These are phyloP conservation scores for Annulohypoxylon nitens DNA, from an alignment of 495 filamentous ascomycete species.

Conservation along the genomic window DNA sequence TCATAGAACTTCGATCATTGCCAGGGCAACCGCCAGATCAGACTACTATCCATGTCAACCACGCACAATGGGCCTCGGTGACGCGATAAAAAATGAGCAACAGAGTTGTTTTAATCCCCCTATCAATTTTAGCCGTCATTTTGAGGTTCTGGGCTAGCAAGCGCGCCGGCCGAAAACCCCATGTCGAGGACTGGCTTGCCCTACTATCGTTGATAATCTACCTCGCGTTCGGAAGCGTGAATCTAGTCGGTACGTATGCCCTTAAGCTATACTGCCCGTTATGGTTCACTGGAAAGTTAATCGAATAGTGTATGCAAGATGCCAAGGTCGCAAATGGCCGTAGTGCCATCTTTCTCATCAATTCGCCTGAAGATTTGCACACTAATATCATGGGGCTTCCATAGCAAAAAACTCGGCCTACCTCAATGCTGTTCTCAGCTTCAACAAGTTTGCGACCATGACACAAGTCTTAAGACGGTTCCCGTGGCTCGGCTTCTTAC, in stretches of 20 bases:
- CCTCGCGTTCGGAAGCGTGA: not conserved
- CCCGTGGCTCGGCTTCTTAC: constrained; percentile 2
- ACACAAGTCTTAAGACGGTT: constrained; percentile 4
- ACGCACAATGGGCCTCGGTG: not conserved
- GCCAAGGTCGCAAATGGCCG: not conserved
- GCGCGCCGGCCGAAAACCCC: not conserved
- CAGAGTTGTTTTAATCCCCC: not conserved
- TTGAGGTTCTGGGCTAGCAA: not conserved
- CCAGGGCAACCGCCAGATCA: not conserved
- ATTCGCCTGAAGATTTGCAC: not conserved
- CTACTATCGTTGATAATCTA: not conserved
- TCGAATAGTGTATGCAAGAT: not conserved
- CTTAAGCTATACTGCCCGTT: not conserved
- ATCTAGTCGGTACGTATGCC: not conserved
- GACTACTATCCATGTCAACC: not conserved
- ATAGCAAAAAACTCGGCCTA: constrained; percentile 1
- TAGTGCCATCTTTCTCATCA: not conserved
- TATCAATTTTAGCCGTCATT: not conserved
- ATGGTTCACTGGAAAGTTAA: not conserved
- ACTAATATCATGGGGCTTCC: not conserved
- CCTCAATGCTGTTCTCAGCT: constrained; percentile 8
- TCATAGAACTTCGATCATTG: not conserved
- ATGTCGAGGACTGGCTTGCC: not conserved
- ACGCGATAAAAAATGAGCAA: not conserved
- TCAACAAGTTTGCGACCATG: constrained; percentile 12